Percentiles rank a stretch among this genome's conserved stretches.
Evolutionary conservation across 225 moss, liverwort and hornwort genomes (phyloP).

Genomic region (Marchantia paleacea): DNA sequence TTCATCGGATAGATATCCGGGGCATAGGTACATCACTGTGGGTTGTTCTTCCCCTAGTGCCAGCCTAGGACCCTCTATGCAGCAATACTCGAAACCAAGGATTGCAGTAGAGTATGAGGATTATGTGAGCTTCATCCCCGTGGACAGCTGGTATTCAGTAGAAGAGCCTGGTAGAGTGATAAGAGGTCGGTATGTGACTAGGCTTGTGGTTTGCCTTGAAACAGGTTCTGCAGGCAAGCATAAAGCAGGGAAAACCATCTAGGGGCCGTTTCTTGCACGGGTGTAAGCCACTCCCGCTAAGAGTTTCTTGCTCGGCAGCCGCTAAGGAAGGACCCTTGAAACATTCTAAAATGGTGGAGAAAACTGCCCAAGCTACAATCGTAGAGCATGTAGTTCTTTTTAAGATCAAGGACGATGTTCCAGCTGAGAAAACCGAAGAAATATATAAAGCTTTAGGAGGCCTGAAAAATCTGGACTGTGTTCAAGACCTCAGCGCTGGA

Average conservation of each 20-base stretch:
- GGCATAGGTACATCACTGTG: too few species aligned
- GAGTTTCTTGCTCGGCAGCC: constrained; percentile 7
- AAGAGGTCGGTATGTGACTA: background rate
- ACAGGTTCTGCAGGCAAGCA: background rate
- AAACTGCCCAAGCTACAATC: constrained; percentile 21
- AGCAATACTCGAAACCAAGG: background rate
- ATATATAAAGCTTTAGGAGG: constrained; percentile 36
- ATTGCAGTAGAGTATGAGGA: background rate
- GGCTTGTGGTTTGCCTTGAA: background rate
- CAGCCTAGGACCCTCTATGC: too few species aligned
- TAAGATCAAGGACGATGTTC: constrained; percentile 43
- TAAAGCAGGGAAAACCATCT: background rate
- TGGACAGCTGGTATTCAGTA: background rate
- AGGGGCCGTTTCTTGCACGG: background rate
- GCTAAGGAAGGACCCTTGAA: background rate
- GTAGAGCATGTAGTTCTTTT: constrained; percentile 66
- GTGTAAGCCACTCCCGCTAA: background rate
- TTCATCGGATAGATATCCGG: too few species aligned
- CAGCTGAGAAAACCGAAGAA: constrained; percentile 13
- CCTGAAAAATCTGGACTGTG: constrained; percentile 52
- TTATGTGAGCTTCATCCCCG: background rate
- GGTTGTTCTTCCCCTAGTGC: too few species aligned
- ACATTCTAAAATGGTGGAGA: constrained; percentile 6
- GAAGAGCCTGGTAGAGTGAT: background rate
- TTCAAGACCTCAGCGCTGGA: constrained; percentile 48